Conservation (phyloP, 1,284 basidiomycete genomes). For the Apiotrichum akiyoshidainum region DNA sequence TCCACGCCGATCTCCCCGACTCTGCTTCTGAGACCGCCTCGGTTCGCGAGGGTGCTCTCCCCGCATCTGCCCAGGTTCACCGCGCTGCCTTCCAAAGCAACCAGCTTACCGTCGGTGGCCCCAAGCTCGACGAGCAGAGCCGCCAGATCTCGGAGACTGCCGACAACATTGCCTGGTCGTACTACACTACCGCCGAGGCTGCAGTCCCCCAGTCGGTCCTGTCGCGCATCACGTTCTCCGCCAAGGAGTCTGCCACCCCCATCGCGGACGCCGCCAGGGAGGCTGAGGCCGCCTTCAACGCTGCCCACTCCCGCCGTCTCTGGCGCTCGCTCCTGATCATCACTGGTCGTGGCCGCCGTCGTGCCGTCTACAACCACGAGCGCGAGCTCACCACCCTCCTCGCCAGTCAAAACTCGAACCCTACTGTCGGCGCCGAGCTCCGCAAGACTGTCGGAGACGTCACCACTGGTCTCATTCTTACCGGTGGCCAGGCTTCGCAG, state of each 20-base stretch:
- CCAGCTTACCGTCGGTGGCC: slow-evolving; percentile 42
- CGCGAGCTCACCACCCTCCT: slow-evolving; percentile 64
- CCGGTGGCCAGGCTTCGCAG: slow-evolving; percentile 54
- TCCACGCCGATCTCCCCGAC: slow-evolving; percentile 22
- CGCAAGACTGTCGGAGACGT: slow-evolving; percentile 77
- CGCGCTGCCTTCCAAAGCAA: slow-evolving; percentile 44
- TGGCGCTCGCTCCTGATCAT: slow-evolving; percentile 60
- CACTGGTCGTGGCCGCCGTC: slow-evolving; percentile 65
- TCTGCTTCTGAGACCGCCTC: slow-evolving; percentile 53
- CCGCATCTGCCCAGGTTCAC: slow-evolving; percentile 38
- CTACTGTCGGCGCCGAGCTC: slow-evolving; percentile 59
- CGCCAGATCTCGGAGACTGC: slow-evolving; percentile 48
- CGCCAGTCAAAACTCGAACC: slow-evolving; percentile 58
- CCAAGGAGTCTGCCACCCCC: slow-evolving; percentile 34
- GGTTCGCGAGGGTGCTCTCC: slow-evolving; percentile 18
- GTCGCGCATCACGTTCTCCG: slow-evolving; percentile 33
- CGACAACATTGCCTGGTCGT: slow-evolving; percentile 51
- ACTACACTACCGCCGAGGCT: slow-evolving; percentile 33
- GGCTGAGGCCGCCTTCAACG: slow-evolving; percentile 53
- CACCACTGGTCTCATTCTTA: slow-evolving; percentile 67
- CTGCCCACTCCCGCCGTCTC: slow-evolving; percentile 53
- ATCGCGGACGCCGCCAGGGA: slow-evolving; percentile 58
- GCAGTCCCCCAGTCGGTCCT: slow-evolving; percentile 25
- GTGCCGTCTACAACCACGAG: slow-evolving; percentile 59
- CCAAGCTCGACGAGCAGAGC: slow-evolving; percentile 32